Conservation (phyloP, 2,329 filamentous ascomycete genomes). For the Phialemoniopsis sp. region DNA sequence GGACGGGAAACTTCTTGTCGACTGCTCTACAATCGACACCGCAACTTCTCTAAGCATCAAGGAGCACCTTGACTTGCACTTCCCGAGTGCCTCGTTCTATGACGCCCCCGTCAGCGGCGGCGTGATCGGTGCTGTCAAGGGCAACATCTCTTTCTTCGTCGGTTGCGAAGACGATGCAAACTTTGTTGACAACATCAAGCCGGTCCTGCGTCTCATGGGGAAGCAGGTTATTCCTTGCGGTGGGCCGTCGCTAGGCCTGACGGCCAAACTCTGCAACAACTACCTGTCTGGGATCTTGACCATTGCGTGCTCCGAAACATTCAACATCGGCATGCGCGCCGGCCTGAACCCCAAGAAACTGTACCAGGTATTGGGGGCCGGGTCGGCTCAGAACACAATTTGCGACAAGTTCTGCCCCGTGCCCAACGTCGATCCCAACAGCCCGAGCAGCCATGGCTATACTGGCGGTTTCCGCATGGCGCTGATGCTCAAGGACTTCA, state of each 20-base stretch:
- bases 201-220: slow-evolving; percentile 77
- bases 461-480: slow-evolving; percentile 71
- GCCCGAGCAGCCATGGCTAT: slow-evolving; percentile 74
- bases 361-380: too few species aligned
- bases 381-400: slow-evolving; percentile 91
- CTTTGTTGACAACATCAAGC: too few species aligned
- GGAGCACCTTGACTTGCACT: too few species aligned
- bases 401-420: too few species aligned
- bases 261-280: slow-evolving; percentile 95
- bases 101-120: slow-evolving; percentile 98
- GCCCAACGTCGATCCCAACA: slow-evolving; percentile 70
- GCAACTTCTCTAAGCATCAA: too few species aligned
- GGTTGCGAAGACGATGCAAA: too few species aligned
- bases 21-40: slow-evolving; percentile 96
- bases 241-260: slow-evolving; percentile 76
- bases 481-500: slow-evolving; percentile 82
- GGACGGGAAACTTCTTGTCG: slow-evolving; percentile 91
- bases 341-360: slow-evolving; percentile 62
- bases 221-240: slow-evolving; percentile 83
- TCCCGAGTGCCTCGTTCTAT: slow-evolving; percentile 85
- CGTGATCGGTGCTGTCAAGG: slow-evolving; percentile 83
- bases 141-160: slow-evolving; percentile 93
- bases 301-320: slow-evolving; percentile 63
- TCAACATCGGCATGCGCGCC: slow-evolving; percentile 58
- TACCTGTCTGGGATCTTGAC: slow-evolving; percentile 94